These are phyloP conservation scores for Zoysia japonica DNA, from an alignment of 176 grass and related monocot species.

Conservation along the genomic window DNA sequence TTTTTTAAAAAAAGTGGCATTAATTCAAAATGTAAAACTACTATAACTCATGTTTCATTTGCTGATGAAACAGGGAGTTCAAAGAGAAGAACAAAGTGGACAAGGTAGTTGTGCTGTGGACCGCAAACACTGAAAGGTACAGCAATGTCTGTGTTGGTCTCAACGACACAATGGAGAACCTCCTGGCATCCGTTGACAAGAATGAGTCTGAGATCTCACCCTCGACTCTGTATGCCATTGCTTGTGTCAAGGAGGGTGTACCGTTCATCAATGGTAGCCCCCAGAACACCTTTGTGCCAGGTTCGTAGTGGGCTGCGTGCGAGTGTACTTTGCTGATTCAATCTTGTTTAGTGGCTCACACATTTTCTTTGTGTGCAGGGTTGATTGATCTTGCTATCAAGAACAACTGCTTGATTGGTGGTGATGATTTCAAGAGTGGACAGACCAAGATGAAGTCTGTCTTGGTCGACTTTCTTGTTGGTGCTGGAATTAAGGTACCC, in stretches of 20 bases:
- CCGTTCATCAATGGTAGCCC: conserved; percentile 97
- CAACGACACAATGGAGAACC: conserved; percentile 85
- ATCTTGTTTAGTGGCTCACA: conserved; percentile 2
- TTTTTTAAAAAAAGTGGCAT: background rate
- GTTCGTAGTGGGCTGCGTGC: conserved; percentile 37
- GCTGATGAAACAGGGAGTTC: conserved; percentile 69
- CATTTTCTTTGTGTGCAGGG: conserved; percentile 51
- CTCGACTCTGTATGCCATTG: conserved; percentile 78
- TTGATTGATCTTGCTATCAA: conserved; percentile 94
- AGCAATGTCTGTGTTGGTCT: conserved; percentile 73
- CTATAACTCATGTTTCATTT: background rate
- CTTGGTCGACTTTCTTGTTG: conserved; percentile 93
- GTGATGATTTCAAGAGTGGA: conserved; percentile 99
- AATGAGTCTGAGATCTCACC: conserved; percentile 85
- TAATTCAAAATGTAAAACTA: background rate
- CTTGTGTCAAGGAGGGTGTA: conserved; percentile 80
- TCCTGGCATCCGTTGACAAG: conserved; percentile 75
- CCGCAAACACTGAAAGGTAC: conserved; percentile 96
- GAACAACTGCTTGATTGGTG: conserved; percentile 82
- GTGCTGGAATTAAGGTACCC: conserved; percentile 93
- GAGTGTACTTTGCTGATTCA: background rate
- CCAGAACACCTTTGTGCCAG: conserved; percentile 97
- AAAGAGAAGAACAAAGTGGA: conserved; percentile 94
- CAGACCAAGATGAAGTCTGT: conserved; percentile 99
- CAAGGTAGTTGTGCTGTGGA: conserved; percentile 94